Evolutionary conservation across 345 rosid genomes (phyloP), one percentile per base, ranked within the genome.

Genomic region (Eutrema yunnanense): DNA sequence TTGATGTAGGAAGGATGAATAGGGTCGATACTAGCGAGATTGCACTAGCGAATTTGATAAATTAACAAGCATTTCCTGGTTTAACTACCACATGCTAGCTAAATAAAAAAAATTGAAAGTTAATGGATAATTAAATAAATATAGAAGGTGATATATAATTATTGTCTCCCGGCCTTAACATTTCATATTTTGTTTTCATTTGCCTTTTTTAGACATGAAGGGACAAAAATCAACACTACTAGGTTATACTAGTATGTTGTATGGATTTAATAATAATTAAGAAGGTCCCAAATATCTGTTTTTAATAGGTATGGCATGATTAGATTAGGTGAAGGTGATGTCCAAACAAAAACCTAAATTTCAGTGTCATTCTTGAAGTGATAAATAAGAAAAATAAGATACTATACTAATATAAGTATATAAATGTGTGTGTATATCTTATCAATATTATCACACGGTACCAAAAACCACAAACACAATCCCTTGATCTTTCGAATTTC

Each of bases 321-420:
- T 70, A 62, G 49, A 64, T 65, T 44, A 50, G 42, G 33, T 43
- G 51, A 44, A 54, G 75, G 13, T 48, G 64, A 46, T 62, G 58
- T 72, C 69, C 76, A 67, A 43, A 80, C 81, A 78, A 81, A 72
- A 59, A 30, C 71, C 88, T 84, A 69, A 88, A 81, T 78, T 85
- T 84, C 86, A 76, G 88, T 78, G 87, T 64, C 53, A 49, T 73
- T 70, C 87, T 85, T 78, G 92, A 81, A 88, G 72, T 72, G 83
- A 84, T 90, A 60, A 84, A 86, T 52, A 1, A 42, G 13, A 48
- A 63, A 52, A 65, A 56, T 56, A 73, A 73, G 14, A 74, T 58
- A 66, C 26, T 22, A 19, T 19, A 22, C 11, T 49, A 30, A 30
- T 38, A 65, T 38, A 62, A 51, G 2, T 12, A 51, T 8, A 44